Evolutionary conservation across 2,329 filamentous ascomycete species (phyloP), one percentile per base, ranked within the genome.

Genomic region (Aspergillus phoenicis): DNA sequence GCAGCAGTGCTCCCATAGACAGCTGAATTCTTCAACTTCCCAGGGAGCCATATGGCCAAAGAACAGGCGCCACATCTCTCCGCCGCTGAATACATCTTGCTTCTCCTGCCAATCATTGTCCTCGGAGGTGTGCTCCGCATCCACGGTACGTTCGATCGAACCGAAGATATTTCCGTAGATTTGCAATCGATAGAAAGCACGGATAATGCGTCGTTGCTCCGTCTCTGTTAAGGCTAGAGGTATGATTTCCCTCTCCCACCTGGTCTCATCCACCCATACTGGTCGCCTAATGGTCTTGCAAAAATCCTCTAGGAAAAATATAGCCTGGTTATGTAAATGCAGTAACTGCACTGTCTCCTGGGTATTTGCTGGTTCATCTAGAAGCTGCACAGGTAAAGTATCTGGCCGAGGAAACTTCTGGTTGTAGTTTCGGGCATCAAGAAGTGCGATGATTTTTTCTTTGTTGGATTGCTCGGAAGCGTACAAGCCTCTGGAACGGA

Each of bases 1-100:
- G 17, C 38, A 48, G n/a, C 61, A 39, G 48, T 66, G 62, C 7
- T 47, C 7, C 60, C 52, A 61, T 13, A 70, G n/a, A 49, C 64
- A 65, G 6, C 52, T 64, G 6, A 70, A 61, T 28, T 71, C 67
- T 3, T 65, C 60, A n/a, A 57, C 51, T 52, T 70, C 68, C 69
- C 68, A 71, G 10, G 64, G 63, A 2, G 66, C 56, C 52, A 71
- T 62, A 1, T 62, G 56, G 3, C 62, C 62, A 22, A 65, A 69
- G 28, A 69, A 65, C 8, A 68, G 1, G 0, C 62, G 53, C 58
- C 59, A 71, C 13, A 52, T 55, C 8, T 66, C 60, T 15, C 57
- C 55, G 0, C 22, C 15, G 3, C 28, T 51, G 24, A 65, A 67
- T 0, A 47, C 58, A 5, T 57, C 5, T 5, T 47, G 22, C 6